Evolutionary conservation across 805 yeast genomes (phyloP).

Genomic region (Metschnikowia dekortorum): DNA sequence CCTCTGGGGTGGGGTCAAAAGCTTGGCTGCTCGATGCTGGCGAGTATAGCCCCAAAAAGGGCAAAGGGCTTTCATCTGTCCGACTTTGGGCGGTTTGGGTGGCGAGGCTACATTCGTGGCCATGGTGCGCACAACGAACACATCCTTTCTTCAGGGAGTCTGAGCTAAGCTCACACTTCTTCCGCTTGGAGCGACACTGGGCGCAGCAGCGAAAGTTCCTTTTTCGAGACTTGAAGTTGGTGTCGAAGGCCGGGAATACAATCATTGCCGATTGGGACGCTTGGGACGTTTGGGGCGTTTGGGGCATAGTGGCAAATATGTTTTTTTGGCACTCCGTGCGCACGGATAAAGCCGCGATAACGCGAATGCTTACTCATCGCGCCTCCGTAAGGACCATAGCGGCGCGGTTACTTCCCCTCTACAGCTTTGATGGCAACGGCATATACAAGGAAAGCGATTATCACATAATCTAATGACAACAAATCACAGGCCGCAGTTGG

Average conservation of each 20-base stretch:
- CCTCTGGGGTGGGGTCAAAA: not conserved
- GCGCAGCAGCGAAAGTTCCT: constrained; percentile 39
- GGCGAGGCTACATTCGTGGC: constrained; percentile 17
- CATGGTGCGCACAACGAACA: not conserved
- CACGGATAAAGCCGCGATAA: not conserved
- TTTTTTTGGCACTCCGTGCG: too few species aligned
- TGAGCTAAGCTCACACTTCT: not conserved
- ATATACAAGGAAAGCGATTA: not conserved
- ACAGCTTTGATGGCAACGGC: not conserved
- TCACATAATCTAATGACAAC: constrained; percentile 29
- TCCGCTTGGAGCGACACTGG: constrained; percentile 33
- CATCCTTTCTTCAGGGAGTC: constrained; percentile 1
- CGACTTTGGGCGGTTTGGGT: not conserved
- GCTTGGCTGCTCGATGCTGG: not conserved
- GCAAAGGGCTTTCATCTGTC: not conserved
- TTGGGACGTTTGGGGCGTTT: too few species aligned
- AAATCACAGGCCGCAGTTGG: constrained; percentile 41
- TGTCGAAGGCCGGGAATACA: constrained; percentile 42
- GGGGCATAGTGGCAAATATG: not conserved
- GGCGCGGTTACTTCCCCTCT: not conserved
- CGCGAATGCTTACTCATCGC: not conserved
- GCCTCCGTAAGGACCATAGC: not conserved
- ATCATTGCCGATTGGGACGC: constrained; percentile 22
- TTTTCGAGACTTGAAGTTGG: constrained; percentile 35
- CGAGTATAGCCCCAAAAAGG: not conserved